phyloP scores from a whole-genome alignment of 495 filamentous ascomycete genomes.

The Mycothermus thermophilus region DNA sequence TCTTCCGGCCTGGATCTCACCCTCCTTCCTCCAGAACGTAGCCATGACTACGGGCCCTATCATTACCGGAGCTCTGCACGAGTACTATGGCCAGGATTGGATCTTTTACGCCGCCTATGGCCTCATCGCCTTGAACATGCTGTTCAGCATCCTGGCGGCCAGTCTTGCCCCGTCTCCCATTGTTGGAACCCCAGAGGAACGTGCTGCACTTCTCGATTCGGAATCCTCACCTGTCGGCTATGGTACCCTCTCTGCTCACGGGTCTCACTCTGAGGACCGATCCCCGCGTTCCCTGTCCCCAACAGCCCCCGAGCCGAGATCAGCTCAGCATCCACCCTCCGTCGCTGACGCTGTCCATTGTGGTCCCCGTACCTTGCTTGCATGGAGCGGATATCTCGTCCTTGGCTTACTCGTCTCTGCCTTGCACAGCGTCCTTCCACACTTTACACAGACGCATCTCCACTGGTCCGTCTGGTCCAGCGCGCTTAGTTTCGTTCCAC shows the following conservation, averaged over 20 bases:
- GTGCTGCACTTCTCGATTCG: background rate
- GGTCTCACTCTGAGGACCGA: background rate
- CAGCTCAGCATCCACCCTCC: background rate
- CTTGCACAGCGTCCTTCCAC: conserved; percentile 15
- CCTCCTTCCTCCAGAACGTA: conserved; percentile 12
- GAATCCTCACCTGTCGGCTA: conserved; percentile 5
- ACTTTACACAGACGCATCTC: conserved; percentile 10
- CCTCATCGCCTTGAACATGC: conserved; percentile 4
- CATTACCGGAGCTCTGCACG: conserved; percentile 10
- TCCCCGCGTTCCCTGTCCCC: conserved; percentile 9
- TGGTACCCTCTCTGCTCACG: conserved; percentile 8
- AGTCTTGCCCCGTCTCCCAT: background rate
- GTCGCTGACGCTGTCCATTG: background rate
- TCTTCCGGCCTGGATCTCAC: background rate
- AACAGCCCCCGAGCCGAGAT: background rate
- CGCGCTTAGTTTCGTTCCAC: conserved; percentile 12
- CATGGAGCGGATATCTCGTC: conserved; percentile 17
- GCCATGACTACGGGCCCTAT: conserved; percentile 13
- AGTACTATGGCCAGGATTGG: conserved; percentile 3
- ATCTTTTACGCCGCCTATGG: conserved; percentile 17
- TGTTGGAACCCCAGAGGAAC: background rate
- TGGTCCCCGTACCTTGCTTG: too few relatives aligned
- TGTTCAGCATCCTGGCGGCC: conserved; percentile 8
- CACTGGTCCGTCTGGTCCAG: conserved; percentile 9
- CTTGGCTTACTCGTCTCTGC: conserved; percentile 13